Percentiles rank a stretch among this genome's conserved stretches.
phyloP scores from a whole-genome alignment of 352 stramenopile species.

The Lagenidium sp. region DNA sequence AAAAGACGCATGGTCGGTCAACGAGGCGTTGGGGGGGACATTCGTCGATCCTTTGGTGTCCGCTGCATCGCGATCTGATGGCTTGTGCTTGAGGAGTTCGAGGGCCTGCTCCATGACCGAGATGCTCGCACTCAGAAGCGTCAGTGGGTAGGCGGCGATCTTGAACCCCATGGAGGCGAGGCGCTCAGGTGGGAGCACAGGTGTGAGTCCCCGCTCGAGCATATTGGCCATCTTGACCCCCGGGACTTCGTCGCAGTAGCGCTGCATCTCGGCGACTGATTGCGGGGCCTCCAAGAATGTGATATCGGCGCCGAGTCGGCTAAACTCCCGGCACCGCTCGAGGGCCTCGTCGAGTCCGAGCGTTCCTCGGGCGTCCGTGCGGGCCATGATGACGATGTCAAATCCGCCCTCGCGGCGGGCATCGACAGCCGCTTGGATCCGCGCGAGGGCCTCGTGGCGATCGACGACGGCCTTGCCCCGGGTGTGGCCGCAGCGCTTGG shows the following conservation, averaged over 20 bases:
- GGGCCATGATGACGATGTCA: conserved; percentile 91
- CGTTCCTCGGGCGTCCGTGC: conserved; percentile 88
- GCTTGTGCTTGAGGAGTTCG: conserved; percentile 64
- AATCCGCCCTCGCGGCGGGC: conserved; percentile 75
- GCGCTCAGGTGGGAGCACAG: conserved; percentile 77
- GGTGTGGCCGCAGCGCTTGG: conserved; percentile 92
- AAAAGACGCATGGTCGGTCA: neutral
- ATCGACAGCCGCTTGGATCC: conserved; percentile 87
- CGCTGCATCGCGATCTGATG: too few species aligned
- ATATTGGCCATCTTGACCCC: conserved; percentile 94
- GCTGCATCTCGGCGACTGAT: conserved; percentile 87
- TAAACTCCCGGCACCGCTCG: conserved; percentile 87
- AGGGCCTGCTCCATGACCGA: conserved; percentile 90
- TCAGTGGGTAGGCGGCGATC: conserved; percentile 91
- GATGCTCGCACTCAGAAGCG: conserved; percentile 89
- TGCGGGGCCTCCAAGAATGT: conserved; percentile 93
- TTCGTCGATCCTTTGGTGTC: too few species aligned
- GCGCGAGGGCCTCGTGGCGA: conserved; percentile 78
- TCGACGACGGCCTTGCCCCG: conserved; percentile 84
- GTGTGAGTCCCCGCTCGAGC: conserved; percentile 92
- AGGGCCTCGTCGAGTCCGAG: conserved; percentile 90
- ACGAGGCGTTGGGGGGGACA: too few species aligned
- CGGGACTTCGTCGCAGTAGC: conserved; percentile 85
- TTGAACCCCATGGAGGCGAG: conserved; percentile 91
- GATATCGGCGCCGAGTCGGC: conserved; percentile 89